phyloP scores from a whole-genome alignment of 2,329 filamentous ascomycete species.

The Cladosporium velox region DNA sequence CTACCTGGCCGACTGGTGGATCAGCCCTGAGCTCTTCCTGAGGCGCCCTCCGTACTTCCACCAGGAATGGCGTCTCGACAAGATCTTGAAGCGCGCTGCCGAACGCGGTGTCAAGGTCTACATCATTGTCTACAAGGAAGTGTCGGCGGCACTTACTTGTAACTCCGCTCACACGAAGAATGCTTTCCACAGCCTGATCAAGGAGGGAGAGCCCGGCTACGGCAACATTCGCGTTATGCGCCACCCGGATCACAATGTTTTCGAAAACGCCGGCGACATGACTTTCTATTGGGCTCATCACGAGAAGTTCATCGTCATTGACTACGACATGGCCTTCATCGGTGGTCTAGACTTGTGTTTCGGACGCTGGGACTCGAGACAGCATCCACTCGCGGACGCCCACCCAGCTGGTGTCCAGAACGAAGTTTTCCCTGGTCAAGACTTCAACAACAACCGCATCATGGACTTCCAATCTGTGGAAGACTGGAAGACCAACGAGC shows the following conservation, averaged over 20 bases:
- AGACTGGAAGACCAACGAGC: constrained; percentile 90
- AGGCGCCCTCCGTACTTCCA: constrained; percentile 79
- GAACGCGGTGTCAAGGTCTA: constrained; percentile 94
- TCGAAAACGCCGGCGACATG: constrained; percentile 93
- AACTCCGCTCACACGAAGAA: constrained; percentile 93
- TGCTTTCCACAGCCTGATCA: constrained; percentile 75
- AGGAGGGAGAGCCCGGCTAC: constrained; percentile 75
- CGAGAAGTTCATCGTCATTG: constrained; percentile 95
- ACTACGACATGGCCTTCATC: constrained; percentile 88
- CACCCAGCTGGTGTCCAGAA: constrained; percentile 80
- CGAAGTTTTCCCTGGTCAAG: constrained; percentile 91
- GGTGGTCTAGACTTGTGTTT: constrained; percentile 95
- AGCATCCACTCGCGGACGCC: constrained; percentile 82
- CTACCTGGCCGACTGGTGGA: constrained; percentile 97
- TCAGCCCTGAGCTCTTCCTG: constrained; percentile 84
- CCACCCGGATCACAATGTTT: constrained; percentile 91
- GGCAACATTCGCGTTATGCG: constrained; percentile 88
- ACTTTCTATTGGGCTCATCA: constrained; percentile 98
- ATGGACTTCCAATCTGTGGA: constrained; percentile 92
- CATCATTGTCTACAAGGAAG: constrained; percentile 88
- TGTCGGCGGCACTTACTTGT: constrained; percentile 68
- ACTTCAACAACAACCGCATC: constrained; percentile 96
- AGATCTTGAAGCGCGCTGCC: constrained; percentile 81
- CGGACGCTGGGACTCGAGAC: constrained; percentile 85
- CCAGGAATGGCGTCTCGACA: constrained; percentile 85